Percentiles rank a stretch among this genome's conserved stretches.
Conservation (phyloP, 2,329 filamentous ascomycete species). For the Clonostachys chloroleuca region DNA sequence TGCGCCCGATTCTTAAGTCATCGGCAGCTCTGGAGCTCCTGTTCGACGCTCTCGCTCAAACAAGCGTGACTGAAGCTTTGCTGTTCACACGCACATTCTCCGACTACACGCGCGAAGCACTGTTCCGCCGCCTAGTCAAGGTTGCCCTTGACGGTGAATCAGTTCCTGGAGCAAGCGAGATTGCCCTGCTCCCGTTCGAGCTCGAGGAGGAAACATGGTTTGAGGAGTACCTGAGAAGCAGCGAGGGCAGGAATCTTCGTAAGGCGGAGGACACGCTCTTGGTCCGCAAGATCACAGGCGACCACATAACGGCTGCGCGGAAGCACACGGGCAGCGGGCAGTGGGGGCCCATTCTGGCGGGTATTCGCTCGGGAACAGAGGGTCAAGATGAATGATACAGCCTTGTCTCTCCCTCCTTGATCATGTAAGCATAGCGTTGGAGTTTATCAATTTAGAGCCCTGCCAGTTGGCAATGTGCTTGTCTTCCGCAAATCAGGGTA, state of each 20-base stretch:
- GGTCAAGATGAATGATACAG: constrained; percentile 14
- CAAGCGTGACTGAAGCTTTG: constrained; percentile 68
- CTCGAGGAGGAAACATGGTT: constrained; percentile 70
- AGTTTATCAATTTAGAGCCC: neutral
- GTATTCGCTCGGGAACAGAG: constrained; percentile 39
- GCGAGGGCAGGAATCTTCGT: constrained; percentile 59
- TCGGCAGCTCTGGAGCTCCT: constrained; percentile 59
- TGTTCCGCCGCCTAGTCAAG: constrained; percentile 64
- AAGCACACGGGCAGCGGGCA: constrained; percentile 36
- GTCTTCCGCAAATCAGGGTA: no score
- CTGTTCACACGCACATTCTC: constrained; percentile 66
- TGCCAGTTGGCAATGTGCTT: no score
- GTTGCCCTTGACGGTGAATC: constrained; percentile 44
- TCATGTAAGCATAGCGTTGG: neutral
- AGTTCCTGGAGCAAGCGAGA: constrained; percentile 46
- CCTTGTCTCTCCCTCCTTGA: neutral
- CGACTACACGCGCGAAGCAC: constrained; percentile 52
- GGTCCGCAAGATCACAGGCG: constrained; percentile 67
- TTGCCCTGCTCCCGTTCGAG: constrained; percentile 71
- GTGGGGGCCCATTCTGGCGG: constrained; percentile 46
- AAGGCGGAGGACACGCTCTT: constrained; percentile 69
- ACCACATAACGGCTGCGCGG: constrained; percentile 46
- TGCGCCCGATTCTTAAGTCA: constrained; percentile 66
- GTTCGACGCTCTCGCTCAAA: constrained; percentile 63
- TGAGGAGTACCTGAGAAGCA: constrained; percentile 59